phyloP scores from a whole-genome alignment of 768 basidiomycete species.

The Agaricus blazei region DNA sequence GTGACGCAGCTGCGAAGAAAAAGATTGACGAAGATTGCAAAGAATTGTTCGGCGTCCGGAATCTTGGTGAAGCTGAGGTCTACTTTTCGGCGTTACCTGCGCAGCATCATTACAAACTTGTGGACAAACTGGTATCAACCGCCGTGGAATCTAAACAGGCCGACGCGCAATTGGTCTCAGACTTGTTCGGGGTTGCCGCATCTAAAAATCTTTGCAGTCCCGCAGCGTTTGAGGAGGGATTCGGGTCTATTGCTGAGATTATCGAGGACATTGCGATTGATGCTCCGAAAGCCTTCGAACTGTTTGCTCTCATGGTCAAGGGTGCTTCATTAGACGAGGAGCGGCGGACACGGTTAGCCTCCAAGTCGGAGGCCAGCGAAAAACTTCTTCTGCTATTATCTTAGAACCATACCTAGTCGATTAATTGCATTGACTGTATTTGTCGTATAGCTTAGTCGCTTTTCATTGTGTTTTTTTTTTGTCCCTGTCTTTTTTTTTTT shows the following conservation, averaged over 20 bases:
- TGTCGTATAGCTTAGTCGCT: conserved; percentile 10
- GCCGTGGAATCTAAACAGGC: conserved; percentile 81
- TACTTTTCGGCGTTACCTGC: conserved; percentile 77
- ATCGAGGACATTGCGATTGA: conserved; percentile 90
- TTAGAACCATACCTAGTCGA: conserved; percentile 25
- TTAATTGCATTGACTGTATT: conserved; percentile 11
- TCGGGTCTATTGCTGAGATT: conserved; percentile 62
- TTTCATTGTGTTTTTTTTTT: conserved; percentile 1
- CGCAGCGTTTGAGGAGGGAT: conserved; percentile 70
- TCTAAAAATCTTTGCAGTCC: conserved; percentile 56
- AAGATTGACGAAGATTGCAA: conserved; percentile 80
- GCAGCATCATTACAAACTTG: conserved; percentile 56
- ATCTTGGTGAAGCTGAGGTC: conserved; percentile 80
- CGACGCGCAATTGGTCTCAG: conserved; percentile 72
- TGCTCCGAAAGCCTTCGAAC: conserved; percentile 78
- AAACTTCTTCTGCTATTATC: conserved; percentile 56
- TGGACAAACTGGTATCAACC: conserved; percentile 68
- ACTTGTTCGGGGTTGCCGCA: conserved; percentile 62
- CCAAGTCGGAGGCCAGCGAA: conserved; percentile 57
- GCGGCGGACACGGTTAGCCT: conserved; percentile 47
- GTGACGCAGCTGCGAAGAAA: conserved; percentile 61
- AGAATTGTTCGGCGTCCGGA: conserved; percentile 84
- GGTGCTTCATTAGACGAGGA: conserved; percentile 64
- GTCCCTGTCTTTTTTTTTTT: background rate
- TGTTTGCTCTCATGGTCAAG: conserved; percentile 71